Evolutionary conservation across 1,284 basidiomycete species (phyloP), one percentile per base, ranked within the genome.

Genomic region (Puccinia coronata): DNA sequence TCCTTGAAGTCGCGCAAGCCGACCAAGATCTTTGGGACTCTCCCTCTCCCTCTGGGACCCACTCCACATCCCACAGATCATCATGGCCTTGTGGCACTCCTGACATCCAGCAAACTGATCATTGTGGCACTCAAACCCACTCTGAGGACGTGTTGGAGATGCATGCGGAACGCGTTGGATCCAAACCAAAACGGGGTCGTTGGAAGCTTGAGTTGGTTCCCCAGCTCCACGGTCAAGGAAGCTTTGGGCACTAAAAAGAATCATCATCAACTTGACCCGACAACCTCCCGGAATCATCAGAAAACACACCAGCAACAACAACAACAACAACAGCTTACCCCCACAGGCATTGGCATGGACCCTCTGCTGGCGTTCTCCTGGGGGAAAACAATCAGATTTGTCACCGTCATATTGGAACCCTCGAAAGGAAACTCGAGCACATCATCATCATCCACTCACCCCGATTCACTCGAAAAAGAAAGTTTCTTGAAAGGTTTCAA

Each of bases 111-210:
- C 34, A 99, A 99, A 85, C 88, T 99, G 20, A 93, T 99, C 4
- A 89, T 99, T 53, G 94, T 98, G 2, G 96, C 95, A 1, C 87
- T 99, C 83, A 96, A 95, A 84, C 97, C 97, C 0, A 90, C 90
- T 0, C 93, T 97, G 2, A 91, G 93, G 84, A 99, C 96, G 0
- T 98, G 96, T 95, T 93, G 93, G 85, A 91, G 95, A 83, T 90
- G 89, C 78, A 88, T 67, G 36, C 53, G 43, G 41, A 70, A 59
- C 28, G 18, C 51, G n/a, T 59, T 53, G 1, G 55, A 70, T 72
- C 28, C 77, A 6, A 61, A 70, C 63, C 77, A 81, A 65, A 25
- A 39, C 9, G 57, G 41, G 39, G 8, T 51, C 51, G 34, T 74
- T 72, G 77, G 77, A 28, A 72, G 67, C 59, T 55, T 80, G 39